These are phyloP conservation scores for Trichoderma asperelloides DNA, from an alignment of 495 filamentous ascomycete genomes.

Conservation along the genomic window DNA sequence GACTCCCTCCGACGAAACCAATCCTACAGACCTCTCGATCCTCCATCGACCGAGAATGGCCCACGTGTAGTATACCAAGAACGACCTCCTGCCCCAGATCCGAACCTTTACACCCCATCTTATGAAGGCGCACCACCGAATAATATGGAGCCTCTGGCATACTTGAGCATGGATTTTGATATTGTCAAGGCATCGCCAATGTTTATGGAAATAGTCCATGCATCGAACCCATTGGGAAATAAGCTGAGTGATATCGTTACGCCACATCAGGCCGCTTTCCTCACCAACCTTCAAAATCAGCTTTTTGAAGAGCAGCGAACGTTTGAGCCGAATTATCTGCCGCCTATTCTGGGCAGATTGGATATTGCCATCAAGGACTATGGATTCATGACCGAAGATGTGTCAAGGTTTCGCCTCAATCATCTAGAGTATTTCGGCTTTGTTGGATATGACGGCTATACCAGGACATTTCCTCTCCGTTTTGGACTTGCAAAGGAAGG, in stretches of 20 bases:
- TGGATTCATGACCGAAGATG: slow-evolving; percentile 37
- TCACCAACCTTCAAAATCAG: slow-evolving; percentile 31
- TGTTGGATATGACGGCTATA: slow-evolving; percentile 35
- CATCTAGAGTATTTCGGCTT: slow-evolving; percentile 44
- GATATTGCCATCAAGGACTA: slow-evolving; percentile 40
- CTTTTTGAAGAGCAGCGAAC: slow-evolving; percentile 40
- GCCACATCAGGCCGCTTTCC: slow-evolving; percentile 13
- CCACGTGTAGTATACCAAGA: slow-evolving; percentile 36
- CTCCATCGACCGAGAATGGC: slow-evolving; percentile 40
- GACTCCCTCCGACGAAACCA: slow-evolving; percentile 41
- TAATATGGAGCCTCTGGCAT: slow-evolving; percentile 40
- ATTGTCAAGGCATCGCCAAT: slow-evolving; percentile 43
- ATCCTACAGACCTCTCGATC: slow-evolving; percentile 51
- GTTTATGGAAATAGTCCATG: slow-evolving; percentile 43
- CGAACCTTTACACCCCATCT: slow-evolving; percentile 38
- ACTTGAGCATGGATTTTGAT: slow-evolving; percentile 45
- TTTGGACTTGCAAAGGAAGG: slow-evolving; percentile 42
- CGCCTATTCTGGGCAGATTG: slow-evolving; percentile 42
- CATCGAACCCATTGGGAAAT: slow-evolving; percentile 28
- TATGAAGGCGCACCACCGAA: slow-evolving; percentile 31
- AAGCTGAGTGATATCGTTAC: slow-evolving; percentile 42
- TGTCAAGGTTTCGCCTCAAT: slow-evolving; percentile 34
- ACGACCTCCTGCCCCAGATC: slow-evolving; percentile 32
- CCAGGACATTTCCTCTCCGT: slow-evolving; percentile 31
- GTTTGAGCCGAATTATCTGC: slow-evolving; percentile 46